Evolutionary conservation across 306 rosid species (phyloP), one percentile per base, ranked within the genome.

Genomic region (Vigna radiata): DNA sequence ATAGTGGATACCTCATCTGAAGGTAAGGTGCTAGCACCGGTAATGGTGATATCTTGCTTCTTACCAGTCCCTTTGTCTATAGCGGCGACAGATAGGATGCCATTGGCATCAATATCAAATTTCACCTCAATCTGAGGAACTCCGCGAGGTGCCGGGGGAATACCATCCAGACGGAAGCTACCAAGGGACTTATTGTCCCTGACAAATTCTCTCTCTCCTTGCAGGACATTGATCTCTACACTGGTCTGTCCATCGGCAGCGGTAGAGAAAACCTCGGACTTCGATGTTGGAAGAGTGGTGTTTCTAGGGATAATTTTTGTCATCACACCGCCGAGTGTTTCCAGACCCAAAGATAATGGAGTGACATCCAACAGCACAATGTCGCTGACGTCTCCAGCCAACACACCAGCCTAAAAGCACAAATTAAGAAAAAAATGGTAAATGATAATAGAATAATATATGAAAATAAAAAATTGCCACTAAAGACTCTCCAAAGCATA

Each of bases 121-220:
- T 95, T 95, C 79, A 95, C 99, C 87, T 95, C 99, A 65, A 95
- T 90, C 85, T 95, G 99, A 54, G 99, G 99, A 70, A 90, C 97
- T 53, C 99, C 99, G 3, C 97, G 95, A 1, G 96, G 99, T 2
- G 97, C 99, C 39, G 97, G 97, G 0, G 97, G 97, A 62, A 94
- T 94, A 50, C 98, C 98, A 27, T 94, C 98, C 78, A 94, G 82
- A 4, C 97, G 92, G 91, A 95, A 95, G 79, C 97, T 95, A 49
- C 99, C 97, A 25, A 95, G 92, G 70, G 99, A 95, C 79, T 95
- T 95, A 78, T 95, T 95, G 82, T 92, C 99, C 88, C 97, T 85
- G 5, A 95, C 97, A 70, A 95, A 92, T 66, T 94, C 98, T 83
- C 98, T 82, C 78, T 94, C 98, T 0, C 98, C 98, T 76, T 94